Conservation (phyloP, 345 rosid genomes). For the Euclidium syriacum region DNA sequence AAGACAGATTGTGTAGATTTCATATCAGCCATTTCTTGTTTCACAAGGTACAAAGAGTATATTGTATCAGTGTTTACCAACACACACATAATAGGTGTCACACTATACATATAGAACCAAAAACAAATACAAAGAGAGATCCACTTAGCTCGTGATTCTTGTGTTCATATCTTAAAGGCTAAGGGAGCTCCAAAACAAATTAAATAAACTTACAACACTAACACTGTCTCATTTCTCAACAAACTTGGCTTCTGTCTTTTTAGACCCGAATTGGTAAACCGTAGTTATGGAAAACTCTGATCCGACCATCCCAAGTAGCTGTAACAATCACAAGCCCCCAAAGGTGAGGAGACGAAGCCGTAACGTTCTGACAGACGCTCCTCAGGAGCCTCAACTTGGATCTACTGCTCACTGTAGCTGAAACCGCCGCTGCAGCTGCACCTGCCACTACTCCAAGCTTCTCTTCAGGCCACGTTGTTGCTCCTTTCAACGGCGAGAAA, state of each 20-base stretch:
- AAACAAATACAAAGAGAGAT: constrained; percentile 9
- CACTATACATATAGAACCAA: neutral
- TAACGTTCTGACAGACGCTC: constrained; percentile 49
- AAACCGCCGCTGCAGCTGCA: constrained; percentile 33
- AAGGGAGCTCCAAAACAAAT: constrained; percentile 12
- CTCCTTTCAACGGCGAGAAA: constrained; percentile 47
- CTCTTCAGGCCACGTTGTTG: constrained; percentile 86
- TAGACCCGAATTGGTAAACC: constrained; percentile 65
- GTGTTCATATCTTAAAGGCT: neutral
- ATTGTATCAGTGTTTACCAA: too few species aligned
- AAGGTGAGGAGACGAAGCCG: constrained; percentile 43
- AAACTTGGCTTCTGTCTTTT: neutral
- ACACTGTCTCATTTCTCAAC: neutral
- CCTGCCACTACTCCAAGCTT: constrained; percentile 42
- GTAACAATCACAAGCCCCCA: constrained; percentile 55
- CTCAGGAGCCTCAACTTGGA: constrained; percentile 53
- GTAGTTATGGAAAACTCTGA: constrained; percentile 65
- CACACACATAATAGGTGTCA: neutral
- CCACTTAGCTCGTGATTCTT: constrained; percentile 7
- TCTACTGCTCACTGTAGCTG: constrained; percentile 41
- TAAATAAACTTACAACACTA: constrained; percentile 28
- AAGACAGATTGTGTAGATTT: too few species aligned
- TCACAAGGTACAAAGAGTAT: too few species aligned
- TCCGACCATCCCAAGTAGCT: constrained; percentile 76
- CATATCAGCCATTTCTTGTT: too few species aligned